Conservation (phyloP, 306 rosid species). For the peach (Prunus persica) region Prunus_persica_NCBIv2 NC_034009.1:5291001-5291500, state of each 20-base stretch:
- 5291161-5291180: background rate
- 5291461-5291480: too few relatives aligned
- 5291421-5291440: background rate
- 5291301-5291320: conserved; percentile 30
- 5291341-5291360: background rate
- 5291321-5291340: conserved; percentile 19
- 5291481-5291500: background rate
- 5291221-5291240: background rate
- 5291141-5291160: background rate
- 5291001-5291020: conserved; percentile 49
- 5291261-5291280: conserved; percentile 27
- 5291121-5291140: background rate
- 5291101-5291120: background rate
- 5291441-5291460: background rate
- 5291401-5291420: background rate
- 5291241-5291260: conserved; percentile 33
- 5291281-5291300: conserved; percentile 31
- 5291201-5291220: background rate
- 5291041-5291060: conserved; percentile 22
- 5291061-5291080: background rate
- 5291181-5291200: background rate
- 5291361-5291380: background rate
- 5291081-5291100: background rate
- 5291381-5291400: background rate
- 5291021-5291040: conserved; percentile 65